Evolutionary conservation across 768 basidiomycete species (phyloP).

Genomic region (Clitopilus hobsonii): DNA sequence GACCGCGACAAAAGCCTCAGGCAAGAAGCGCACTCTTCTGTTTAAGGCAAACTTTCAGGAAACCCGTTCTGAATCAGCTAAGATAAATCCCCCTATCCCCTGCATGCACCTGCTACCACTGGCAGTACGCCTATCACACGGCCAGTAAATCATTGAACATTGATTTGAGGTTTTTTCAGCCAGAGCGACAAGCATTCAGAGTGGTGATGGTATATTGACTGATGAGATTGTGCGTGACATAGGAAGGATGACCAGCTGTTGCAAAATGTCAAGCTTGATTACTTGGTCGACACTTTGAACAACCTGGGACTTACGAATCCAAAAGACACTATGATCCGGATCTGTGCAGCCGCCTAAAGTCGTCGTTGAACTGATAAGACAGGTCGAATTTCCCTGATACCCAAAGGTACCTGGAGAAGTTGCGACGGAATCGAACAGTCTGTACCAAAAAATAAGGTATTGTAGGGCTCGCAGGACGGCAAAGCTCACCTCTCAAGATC

Average conservation of each 20-base stretch:
- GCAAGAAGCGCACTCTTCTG: neutral
- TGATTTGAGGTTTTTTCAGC: neutral
- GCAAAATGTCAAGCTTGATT: no score
- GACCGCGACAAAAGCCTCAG: neutral
- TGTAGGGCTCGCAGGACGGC: neutral
- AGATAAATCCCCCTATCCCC: no score
- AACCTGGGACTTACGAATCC: slow-evolving; percentile 18
- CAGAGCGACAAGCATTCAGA: slow-evolving; percentile 10
- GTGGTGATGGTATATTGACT: slow-evolving; percentile 20
- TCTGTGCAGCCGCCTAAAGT: slow-evolving; percentile 25
- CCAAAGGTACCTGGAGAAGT: slow-evolving; percentile 18
- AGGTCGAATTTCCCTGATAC: slow-evolving; percentile 23
- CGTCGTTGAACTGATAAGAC: slow-evolving; percentile 23
- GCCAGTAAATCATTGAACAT: no score
- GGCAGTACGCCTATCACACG: no score
- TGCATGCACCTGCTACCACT: no score
- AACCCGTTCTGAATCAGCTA: no score
- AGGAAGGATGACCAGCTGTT: slow-evolving; percentile 26
- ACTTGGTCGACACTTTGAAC: neutral
- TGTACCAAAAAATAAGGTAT: neutral
- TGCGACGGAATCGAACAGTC: slow-evolving; percentile 21
- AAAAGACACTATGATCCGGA: slow-evolving; percentile 25
- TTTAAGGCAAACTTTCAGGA: neutral
- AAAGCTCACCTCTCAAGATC: slow-evolving; percentile 18
- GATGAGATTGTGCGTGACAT: slow-evolving; percentile 20